A percentile compares a stretch with the other conserved stretches of the same genome.
These are phyloP conservation scores for Micractinium sp. DNA, from an alignment of 139 green algal genomes.

Conservation along the genomic window DNA sequence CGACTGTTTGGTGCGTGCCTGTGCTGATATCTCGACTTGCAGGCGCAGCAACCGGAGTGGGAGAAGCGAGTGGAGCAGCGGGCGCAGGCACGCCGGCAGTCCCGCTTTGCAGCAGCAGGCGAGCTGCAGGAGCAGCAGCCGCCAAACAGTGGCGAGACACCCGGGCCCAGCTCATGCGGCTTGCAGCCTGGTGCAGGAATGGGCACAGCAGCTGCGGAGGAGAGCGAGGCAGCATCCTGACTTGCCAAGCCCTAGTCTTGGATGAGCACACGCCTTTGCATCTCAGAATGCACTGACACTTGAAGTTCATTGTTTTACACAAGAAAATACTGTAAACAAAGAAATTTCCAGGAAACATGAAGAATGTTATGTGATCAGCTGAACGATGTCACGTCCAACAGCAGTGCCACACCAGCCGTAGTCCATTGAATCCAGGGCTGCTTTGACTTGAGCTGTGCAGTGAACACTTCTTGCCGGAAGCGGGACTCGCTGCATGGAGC, in stretches of 20 bases:
- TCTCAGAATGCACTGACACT: no score
- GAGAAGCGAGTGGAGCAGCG: slow-evolving; percentile 7
- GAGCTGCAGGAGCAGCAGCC: slow-evolving; percentile 9
- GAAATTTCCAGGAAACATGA: no score
- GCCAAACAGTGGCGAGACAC: neutral
- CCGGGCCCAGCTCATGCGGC: neutral
- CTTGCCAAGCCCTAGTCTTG: no score
- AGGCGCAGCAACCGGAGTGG: neutral
- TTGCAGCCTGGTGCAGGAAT: neutral
- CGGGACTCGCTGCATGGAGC: slow-evolving; percentile 60
- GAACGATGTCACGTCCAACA: slow-evolving; percentile 64
- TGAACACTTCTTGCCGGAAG: slow-evolving; percentile 94
- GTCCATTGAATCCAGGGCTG: slow-evolving; percentile 86
- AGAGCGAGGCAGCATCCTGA: no score
- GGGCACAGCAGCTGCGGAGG: neutral
- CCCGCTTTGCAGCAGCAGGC: no score
- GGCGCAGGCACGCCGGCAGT: neutral
- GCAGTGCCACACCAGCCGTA: slow-evolving; percentile 78
- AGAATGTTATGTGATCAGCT: no score
- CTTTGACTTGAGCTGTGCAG: slow-evolving; percentile 88
- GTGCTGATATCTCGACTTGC: neutral
- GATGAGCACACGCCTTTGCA: no score
- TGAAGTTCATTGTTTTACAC: no score
- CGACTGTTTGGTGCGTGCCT: neutral
- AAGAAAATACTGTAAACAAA: no score